Evolutionary conservation across 164 flowering plant species (phyloP), one percentile per base, ranked within the genome.

Genomic region (Kingdonia uniflora): DNA sequence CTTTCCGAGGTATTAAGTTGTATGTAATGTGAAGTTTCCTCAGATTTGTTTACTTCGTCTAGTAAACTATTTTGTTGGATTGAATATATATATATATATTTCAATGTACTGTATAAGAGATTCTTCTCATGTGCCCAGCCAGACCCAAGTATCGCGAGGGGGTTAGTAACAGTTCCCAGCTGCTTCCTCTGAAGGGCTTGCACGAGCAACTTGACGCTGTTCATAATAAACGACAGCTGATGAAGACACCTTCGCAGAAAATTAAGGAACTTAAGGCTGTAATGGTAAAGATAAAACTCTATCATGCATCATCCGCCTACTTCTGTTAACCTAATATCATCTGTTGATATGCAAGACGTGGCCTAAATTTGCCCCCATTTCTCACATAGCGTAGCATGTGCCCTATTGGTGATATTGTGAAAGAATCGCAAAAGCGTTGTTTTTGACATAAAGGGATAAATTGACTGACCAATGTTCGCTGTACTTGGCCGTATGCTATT

Each of bases 1-100:
- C 60, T 67, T 73, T 64, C 77, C 71, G n/a, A 73, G 74, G 77
- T 69, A 58, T 16, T 16, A 59, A 3, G 19, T 43, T 24, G 25
- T 48, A 23, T 11, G 14, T 50, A 42, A 25, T 14, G 14, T 17
- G 45, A 40, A 39, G 39, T 45, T 54, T 38, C 23, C 20, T 20
- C 2, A 13, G 14, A 53, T 37, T 38, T 15, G 5, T 15, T 15
- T 15, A 2, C 41, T 6, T 13, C 6, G 3, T 20, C 51, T 13
- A 1, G 20, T 1, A 19, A 19, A 2, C 11, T 13, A 44, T 24
- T 24, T n/a, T n/a, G n/a, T n/a, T n/a, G n/a, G n/a, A n/a, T n/a
- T n/a, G n/a, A n/a, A n/a, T n/a, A n/a, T n/a, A n/a, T n/a, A n/a
- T n/a, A n/a, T n/a, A 38, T 19, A 35, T 16, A 25, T 45, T 42